Evolutionary conservation across 768 basidiomycete species (phyloP).

Genomic region (Cystobasidium onofrii): DNA sequence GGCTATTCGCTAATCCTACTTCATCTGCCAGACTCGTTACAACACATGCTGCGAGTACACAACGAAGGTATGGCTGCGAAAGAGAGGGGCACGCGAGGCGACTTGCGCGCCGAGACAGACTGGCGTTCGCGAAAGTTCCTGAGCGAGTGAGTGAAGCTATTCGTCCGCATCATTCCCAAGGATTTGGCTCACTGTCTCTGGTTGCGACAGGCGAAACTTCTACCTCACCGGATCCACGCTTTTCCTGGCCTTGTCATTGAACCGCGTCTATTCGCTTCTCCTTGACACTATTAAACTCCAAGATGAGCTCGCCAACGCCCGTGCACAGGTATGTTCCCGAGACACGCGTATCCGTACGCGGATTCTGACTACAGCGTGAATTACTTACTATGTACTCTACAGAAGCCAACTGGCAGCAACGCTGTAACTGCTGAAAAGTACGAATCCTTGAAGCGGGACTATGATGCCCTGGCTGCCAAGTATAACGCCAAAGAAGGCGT

Average conservation of each 20-base stretch:
- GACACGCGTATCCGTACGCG: neutral
- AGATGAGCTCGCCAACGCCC: conserved; percentile 75
- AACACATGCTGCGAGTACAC: conserved; percentile 33
- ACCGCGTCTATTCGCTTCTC: conserved; percentile 83
- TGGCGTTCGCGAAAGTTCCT: conserved; percentile 79
- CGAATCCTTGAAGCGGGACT: conserved; percentile 24
- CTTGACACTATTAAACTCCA: conserved; percentile 84
- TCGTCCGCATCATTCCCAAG: conserved; percentile 39
- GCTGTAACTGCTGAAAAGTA: conserved; percentile 27
- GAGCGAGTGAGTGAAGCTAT: conserved; percentile 55
- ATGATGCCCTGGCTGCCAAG: conserved; percentile 31
- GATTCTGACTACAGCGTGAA: no score
- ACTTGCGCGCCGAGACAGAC: conserved; percentile 74
- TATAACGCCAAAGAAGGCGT: neutral
- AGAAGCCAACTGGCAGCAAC: neutral
- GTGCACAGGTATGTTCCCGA: conserved; percentile 50
- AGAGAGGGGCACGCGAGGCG: conserved; percentile 40
- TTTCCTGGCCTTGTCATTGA: conserved; percentile 89
- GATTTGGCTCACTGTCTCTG: conserved; percentile 18
- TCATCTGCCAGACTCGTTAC: conserved; percentile 23
- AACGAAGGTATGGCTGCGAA: conserved; percentile 29
- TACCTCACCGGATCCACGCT: conserved; percentile 83
- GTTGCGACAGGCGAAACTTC: conserved; percentile 66
- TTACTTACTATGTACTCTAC: no score
- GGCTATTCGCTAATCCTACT: neutral